Percentiles rank a stretch among this genome's conserved stretches.
phyloP scores from a whole-genome alignment of 805 yeast genomes.

The Soucietia sequanensis region DNA sequence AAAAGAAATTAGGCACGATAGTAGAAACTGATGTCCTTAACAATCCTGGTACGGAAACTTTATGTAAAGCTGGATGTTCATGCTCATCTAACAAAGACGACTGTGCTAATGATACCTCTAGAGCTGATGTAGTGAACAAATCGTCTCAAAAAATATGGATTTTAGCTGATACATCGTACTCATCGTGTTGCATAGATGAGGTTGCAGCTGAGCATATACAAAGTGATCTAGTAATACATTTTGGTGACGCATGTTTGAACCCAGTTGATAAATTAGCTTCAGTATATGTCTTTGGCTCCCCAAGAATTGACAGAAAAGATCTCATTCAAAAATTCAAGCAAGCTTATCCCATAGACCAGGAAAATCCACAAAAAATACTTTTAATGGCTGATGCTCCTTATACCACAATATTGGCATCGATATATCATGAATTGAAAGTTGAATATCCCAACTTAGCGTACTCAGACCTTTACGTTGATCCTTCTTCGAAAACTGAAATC shows the following conservation, averaged over 20 bases:
- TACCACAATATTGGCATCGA: conserved; percentile 40
- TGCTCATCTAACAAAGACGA: too few relatives aligned
- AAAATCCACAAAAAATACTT: conserved; percentile 42
- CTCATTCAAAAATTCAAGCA: conserved; percentile 41
- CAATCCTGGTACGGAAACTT: conserved; percentile 7
- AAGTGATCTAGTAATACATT: conserved; percentile 85
- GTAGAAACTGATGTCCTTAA: conserved; percentile 1
- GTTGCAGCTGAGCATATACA: conserved; percentile 92
- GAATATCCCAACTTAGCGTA: conserved; percentile 30
- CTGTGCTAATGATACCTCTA: conserved; percentile 10
- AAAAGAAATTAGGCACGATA: conserved; percentile 26
- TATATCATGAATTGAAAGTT: conserved; percentile 34
- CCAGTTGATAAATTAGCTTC: conserved; percentile 73
- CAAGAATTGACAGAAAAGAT: conserved; percentile 45
- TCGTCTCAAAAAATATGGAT: conserved; percentile 59
- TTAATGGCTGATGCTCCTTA: conserved; percentile 78
- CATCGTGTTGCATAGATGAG: conserved; percentile 94
- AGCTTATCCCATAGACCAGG: conserved; percentile 41
- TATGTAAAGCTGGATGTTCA: too few relatives aligned
- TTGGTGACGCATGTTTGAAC: conserved; percentile 92
- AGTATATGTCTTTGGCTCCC: conserved; percentile 75
- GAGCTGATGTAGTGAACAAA: neutral
- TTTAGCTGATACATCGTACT: conserved; percentile 92
- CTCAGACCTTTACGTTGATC: conserved; percentile 31
- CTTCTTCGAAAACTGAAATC: conserved; percentile 33